Base-by-base conservation (phyloP, 1,139 yeast species). In the Protomyces inundatus region DNA sequence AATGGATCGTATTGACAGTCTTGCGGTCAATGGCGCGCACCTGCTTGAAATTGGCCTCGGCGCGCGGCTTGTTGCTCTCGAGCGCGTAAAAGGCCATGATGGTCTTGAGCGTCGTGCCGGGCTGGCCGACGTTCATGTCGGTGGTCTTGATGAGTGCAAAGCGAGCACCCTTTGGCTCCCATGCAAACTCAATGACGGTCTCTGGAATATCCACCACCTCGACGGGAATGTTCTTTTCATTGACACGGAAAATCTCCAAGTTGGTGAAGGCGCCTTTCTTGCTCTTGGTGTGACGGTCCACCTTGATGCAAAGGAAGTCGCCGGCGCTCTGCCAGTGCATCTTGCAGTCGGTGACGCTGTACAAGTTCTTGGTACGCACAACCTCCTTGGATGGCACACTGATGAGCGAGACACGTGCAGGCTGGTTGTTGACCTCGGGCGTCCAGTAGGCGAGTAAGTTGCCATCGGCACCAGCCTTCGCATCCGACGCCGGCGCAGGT, bases 321-420 rank as follows among this genome's bases (percentile, higher is more conserved):
- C 90, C 91, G 71, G 88, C 86, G 69, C 85, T 86, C 77, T 93
- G 98, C 99, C 99, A 95, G 80, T 87, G 91, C 80, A 95, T 80
- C 73, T 87, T 83, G 78, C 96, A 90, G 75, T 88, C 95, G 66
- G 90, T 83, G 66, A 93, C 98, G 78, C 93, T 97, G 81, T 93
- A 91, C 77, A 93, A 81, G 77, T 93, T 91, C 71, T 95, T 86
- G 65, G 97, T 88, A 81, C 97, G 88, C 69, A 95, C 77, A 63
- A 90, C 86, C 74, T 84, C 82, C 75, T 88, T 88, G 40, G 90
- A 80, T 65, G 97, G 96, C 66, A 93, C 83, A 73, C 90, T 91
- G 86, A 93, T 87, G 69, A 95, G 78, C 35, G 96, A 84, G 66
- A 93, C 98, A 76, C 96, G 87, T 39, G 98, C 98, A 59, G 97